phyloP scores from a whole-genome alignment of 371 early-diverging fungal genomes.

The Conidiobolus incongruus region DNA sequence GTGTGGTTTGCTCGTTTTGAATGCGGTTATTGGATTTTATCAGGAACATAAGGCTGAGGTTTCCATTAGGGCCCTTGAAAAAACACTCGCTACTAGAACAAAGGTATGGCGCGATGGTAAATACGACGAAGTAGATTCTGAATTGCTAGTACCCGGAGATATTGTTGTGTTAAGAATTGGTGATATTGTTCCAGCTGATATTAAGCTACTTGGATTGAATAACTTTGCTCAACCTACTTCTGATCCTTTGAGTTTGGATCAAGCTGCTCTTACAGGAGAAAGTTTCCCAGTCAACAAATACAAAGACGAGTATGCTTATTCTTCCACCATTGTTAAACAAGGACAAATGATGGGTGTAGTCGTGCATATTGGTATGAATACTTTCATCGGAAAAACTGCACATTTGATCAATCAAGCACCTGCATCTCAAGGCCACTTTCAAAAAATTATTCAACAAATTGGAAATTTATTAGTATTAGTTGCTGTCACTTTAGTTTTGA shows the following conservation, averaged over 20 bases:
- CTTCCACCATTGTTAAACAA: constrained; percentile 57
- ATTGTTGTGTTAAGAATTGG: constrained; percentile 47
- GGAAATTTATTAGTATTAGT: neutral
- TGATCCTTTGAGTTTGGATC: constrained; percentile 80
- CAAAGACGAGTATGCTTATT: neutral
- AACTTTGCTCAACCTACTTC: constrained; percentile 31
- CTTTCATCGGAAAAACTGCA: constrained; percentile 85
- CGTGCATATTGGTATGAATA: constrained; percentile 58
- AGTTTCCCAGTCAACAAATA: neutral
- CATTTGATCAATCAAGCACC: constrained; percentile 54
- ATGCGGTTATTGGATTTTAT: constrained; percentile 34
- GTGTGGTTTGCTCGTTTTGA: constrained; percentile 42
- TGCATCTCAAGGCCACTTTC: constrained; percentile 11
- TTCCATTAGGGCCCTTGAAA: constrained; percentile 29
- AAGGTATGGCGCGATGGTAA: constrained; percentile 45
- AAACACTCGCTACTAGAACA: constrained; percentile 33
- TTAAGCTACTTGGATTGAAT: neutral
- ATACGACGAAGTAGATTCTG: constrained; percentile 18
- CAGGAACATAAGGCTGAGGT: constrained; percentile 41
- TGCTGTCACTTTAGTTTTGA: constrained; percentile 11
- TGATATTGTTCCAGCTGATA: constrained; percentile 29
- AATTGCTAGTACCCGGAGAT: constrained; percentile 43
- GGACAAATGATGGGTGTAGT: constrained; percentile 71
- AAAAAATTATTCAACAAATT: constrained; percentile 1
- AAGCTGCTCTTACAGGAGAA: constrained; percentile 72